phyloP scores from a whole-genome alignment of 371 early-diverging fungal species.

The Haplosporangium sp. region DNA sequence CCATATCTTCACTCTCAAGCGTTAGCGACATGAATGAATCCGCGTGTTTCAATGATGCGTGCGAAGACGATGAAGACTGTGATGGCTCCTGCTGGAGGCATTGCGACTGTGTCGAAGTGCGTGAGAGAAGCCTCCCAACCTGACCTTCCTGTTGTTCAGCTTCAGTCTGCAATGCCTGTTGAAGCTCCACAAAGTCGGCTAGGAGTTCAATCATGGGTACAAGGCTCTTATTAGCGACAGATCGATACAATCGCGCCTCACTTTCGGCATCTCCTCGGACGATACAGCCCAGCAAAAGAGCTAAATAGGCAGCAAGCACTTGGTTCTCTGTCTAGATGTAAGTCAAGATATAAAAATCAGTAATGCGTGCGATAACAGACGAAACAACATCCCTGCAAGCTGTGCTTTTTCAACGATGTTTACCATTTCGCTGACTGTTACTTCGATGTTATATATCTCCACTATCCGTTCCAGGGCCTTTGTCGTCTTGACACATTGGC shows the following conservation, averaged over 20 bases:
- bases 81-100: neutral
- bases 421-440: conserved; percentile 39
- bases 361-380: neutral
- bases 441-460: conserved; percentile 42
- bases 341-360: neutral
- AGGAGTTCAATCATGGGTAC: conserved; percentile 40
- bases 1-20: neutral
- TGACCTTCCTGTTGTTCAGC: neutral
- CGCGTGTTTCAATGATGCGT: too few species aligned
- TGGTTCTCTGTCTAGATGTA: conserved; percentile 36
- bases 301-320: conserved; percentile 45
- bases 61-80: neutral
- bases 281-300: conserved; percentile 39
- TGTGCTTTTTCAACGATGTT: too few species aligned
- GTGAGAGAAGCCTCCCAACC: neutral
- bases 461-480: conserved; percentile 42
- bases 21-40: conserved; percentile 1
- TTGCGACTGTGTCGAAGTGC: neutral
- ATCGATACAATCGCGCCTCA: conserved; percentile 23
- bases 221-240: conserved; percentile 19
- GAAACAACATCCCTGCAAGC: neutral
- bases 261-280: conserved; percentile 24
- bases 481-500: conserved; percentile 30
- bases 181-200: conserved; percentile 14
- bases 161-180: conserved; percentile 5